Evolutionary conservation across 2,329 filamentous ascomycete species (phyloP).

Genomic region (Septoria petroselini): DNA sequence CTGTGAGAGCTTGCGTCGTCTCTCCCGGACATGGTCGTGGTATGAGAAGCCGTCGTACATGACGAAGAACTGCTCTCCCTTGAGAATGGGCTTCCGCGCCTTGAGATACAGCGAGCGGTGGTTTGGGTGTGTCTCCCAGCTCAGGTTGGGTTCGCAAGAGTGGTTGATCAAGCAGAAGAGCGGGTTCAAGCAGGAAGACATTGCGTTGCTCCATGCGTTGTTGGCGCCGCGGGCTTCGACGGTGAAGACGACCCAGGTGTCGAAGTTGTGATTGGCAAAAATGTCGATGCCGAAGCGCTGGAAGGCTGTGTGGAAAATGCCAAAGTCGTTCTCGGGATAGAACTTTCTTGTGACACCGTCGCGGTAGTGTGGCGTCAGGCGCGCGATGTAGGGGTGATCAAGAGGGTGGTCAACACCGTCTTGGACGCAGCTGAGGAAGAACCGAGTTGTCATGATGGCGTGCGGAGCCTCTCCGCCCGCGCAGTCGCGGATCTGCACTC

Average conservation of each 20-base stretch:
- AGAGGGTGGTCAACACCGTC: slow-evolving; percentile 28
- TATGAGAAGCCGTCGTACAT: slow-evolving; percentile 31
- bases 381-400: slow-evolving; percentile 29
- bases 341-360: slow-evolving; percentile 47
- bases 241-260: slow-evolving; percentile 82
- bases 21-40: slow-evolving; percentile 18
- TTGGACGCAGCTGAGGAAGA: slow-evolving; percentile 24
- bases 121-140: slow-evolving; percentile 59
- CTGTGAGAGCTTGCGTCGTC: slow-evolving; percentile 23
- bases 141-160: slow-evolving; percentile 86
- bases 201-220: slow-evolving; percentile 69
- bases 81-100: slow-evolving; percentile 14
- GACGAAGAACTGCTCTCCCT: slow-evolving; percentile 35
- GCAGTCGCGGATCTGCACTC: slow-evolving; percentile 16
- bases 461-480: slow-evolving; percentile 12
- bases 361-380: slow-evolving; percentile 32
- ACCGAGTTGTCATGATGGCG: slow-evolving; percentile 24
- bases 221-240: slow-evolving; percentile 84
- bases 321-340: slow-evolving; percentile 68
- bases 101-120: slow-evolving; percentile 25
- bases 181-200: slow-evolving; percentile 60
- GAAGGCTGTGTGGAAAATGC: slow-evolving; percentile 67
- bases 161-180: slow-evolving; percentile 95
- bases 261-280: slow-evolving; percentile 58
- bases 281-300: slow-evolving; percentile 79